Evolutionary conservation across 2,329 filamentous ascomycete species (phyloP).

Genomic region (Clarireedia sp.): DNA sequence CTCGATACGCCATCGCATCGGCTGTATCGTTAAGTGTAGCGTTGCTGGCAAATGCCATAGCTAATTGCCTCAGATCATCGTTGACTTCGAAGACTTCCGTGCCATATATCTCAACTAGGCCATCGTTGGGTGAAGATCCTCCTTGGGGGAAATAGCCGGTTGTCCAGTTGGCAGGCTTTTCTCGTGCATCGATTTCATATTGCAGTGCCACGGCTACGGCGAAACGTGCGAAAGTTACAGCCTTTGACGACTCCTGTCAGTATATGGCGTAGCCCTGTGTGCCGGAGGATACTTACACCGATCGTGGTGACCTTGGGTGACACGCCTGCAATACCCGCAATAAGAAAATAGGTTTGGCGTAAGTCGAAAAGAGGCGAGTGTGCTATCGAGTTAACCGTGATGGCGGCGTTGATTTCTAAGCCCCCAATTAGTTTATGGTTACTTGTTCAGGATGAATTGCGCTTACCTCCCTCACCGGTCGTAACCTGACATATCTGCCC

Average conservation of each 20-base stretch:
- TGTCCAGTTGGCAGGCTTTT: conserved; percentile 53
- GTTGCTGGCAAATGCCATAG: conserved; percentile 36
- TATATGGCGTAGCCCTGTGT: neutral
- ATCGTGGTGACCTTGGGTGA: conserved; percentile 59
- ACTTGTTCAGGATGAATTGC: neutral
- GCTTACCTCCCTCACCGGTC: conserved; percentile 5
- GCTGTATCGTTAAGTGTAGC: conserved; percentile 44
- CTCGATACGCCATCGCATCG: conserved; percentile 43
- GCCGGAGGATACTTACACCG: conserved; percentile 27
- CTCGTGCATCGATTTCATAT: conserved; percentile 64
- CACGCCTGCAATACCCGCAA: conserved; percentile 65
- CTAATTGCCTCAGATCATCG: conserved; percentile 44
- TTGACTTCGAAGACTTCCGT: conserved; percentile 63
- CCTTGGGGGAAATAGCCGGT: conserved; percentile 63
- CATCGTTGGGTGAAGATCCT: conserved; percentile 40
- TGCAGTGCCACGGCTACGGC: conserved; percentile 66
- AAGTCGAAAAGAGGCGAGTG: conserved; percentile 57
- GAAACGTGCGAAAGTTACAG: conserved; percentile 59
- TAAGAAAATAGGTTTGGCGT: conserved; percentile 57
- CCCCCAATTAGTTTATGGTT: neutral
- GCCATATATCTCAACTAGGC: conserved; percentile 51
- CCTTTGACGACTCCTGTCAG: conserved; percentile 17
- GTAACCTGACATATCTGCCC: conserved; percentile 54
- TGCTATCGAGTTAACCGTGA: conserved; percentile 52
- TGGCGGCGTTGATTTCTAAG: conserved; percentile 53